Evolutionary conservation across 2,329 filamentous ascomycete species (phyloP), one percentile per base, ranked within the genome.

Genomic region (Calonectria pseudoreteaudii): DNA sequence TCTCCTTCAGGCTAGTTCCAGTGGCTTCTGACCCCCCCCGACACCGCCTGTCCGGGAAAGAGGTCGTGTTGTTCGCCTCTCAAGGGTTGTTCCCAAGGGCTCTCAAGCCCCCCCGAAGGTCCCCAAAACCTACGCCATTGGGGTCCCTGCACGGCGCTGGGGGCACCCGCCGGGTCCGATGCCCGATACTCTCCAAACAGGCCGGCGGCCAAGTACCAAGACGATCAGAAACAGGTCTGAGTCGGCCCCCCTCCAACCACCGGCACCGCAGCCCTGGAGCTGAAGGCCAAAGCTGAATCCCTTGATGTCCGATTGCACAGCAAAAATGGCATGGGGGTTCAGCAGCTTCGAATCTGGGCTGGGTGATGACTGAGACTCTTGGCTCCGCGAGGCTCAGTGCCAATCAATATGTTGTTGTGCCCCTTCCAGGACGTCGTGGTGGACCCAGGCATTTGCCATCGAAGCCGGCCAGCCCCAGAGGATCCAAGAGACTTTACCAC

Each of bases 1-100:
- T 76, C 76, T 75, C 74, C 36, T 80, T 77, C 75, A 70, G 77
- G 79, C 77, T 78, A 80, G 72, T 77, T 68, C 36, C 74, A 78
- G 71, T 75, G 68, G 73, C 72, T 74, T 74, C 74, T 60, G 38
- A 60, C 66, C 73, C 73, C 73, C 73, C 68, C 74, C 74, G 73
- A 80, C 77, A 79, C 77, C 75, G 79, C 78, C 74, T 68, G 75
- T 75, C 73, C 71, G 76, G 74, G 76, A 74, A 74, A 72, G 60
- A 65, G 41, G 60, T 71, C 74, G 68, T 77, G 66, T 71, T 58
- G 66, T 58, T 67, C 70, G 64, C 64, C 64, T 71, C 60, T 50
- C 50, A 52, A 69, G 68, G 72, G 52, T 38, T 62, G 66, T 65
- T 69, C 44, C 56, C 71, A 47, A 70, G 34, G 56, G 26, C 34